phyloP scores from a whole-genome alignment of 164 flowering plant species.

The Vitis labrusca region DNA sequence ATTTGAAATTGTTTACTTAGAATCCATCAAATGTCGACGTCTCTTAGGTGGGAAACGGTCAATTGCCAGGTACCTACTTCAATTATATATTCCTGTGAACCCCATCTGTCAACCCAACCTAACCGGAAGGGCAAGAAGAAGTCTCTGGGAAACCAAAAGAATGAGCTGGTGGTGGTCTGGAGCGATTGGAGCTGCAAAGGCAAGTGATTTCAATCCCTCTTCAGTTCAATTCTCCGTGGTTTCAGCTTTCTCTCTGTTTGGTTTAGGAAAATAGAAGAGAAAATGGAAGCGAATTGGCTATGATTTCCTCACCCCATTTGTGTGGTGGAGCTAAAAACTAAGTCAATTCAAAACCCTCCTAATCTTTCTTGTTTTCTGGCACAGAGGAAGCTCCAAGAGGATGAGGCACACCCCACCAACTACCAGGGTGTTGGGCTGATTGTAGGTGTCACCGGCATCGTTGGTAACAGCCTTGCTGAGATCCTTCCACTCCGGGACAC shows the following conservation, averaged over 20 bases:
- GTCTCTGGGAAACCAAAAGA: not conserved
- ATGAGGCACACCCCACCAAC: not conserved
- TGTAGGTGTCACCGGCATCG: constrained; percentile 29
- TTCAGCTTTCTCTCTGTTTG: no score
- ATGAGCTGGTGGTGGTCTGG: constrained; percentile 33
- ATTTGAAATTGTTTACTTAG: no score
- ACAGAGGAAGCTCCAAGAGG: constrained; percentile 12
- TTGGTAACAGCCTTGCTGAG: constrained; percentile 32
- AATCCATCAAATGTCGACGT: no score
- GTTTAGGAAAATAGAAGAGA: not conserved
- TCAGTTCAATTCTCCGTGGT: no score
- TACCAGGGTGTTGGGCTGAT: constrained; percentile 29
- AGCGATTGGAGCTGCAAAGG: constrained; percentile 31
- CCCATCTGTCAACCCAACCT: no score
- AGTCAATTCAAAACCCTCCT: no score
- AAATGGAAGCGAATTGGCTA: not conserved
- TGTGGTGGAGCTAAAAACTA: no score
- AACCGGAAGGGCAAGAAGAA: no score
- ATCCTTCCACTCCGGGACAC: constrained; percentile 36
- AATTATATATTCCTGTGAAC: no score
- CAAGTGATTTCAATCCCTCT: not conserved
- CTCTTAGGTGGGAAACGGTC: no score
- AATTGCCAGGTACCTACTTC: no score
- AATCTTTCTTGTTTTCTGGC: not conserved
- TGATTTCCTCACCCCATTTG: not conserved